Base-by-base conservation (phyloP, 768 basidiomycete species). In the Trametes villosa region DNA sequence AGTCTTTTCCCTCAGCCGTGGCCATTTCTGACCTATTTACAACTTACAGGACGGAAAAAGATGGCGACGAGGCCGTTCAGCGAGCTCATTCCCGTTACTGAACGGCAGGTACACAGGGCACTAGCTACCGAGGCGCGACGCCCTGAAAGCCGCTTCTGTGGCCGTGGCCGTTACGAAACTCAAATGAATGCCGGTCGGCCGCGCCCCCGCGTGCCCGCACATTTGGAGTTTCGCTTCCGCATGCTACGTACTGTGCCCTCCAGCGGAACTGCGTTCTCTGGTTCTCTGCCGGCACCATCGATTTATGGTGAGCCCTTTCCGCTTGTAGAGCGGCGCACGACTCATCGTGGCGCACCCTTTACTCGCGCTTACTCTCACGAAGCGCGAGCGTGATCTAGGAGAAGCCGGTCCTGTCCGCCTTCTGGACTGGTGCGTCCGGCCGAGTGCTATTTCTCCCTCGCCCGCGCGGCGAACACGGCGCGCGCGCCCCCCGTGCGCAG, bases 121-220 rank as follows among this genome's bases (percentile, higher is more conserved):
- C 24, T 20, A 51, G 50, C 30, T 44, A 34, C 53, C 42, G 41
- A 54, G 53, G 29, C 29, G 29, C 13, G 53, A 30, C 42, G 41
- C n/a, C 20, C 30, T 45, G 9, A 22, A 29, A 7, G 18, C 6
- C 9, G 27, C 29, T 42, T 20, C 38, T 8, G 9, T n/a, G 9
- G 27, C n/a, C n/a, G n/a, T 17, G 17, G 33, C 6, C 26, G 20
- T 30, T 18, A 40, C 51, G 9, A 41, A 27, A 41, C 51, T 18
- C 26, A 22, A 33, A 20, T 41, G 51, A 53, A 40, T 30, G 26
- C 51, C 18, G 27, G 18, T 8, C 40, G 26, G 29, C 38, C 40
- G 40, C 20, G 20, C 6, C 9, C 26, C 26, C 51, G 8, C 38
- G 22, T 48, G 46, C 30, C 29, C 11, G 30, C 13, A 20, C 9